A percentile compares a stretch with the other conserved stretches of the same genome.
Evolutionary conservation across 176 grass and related monocot species (phyloP).

Genomic region (Triticum monococcum): DNA sequence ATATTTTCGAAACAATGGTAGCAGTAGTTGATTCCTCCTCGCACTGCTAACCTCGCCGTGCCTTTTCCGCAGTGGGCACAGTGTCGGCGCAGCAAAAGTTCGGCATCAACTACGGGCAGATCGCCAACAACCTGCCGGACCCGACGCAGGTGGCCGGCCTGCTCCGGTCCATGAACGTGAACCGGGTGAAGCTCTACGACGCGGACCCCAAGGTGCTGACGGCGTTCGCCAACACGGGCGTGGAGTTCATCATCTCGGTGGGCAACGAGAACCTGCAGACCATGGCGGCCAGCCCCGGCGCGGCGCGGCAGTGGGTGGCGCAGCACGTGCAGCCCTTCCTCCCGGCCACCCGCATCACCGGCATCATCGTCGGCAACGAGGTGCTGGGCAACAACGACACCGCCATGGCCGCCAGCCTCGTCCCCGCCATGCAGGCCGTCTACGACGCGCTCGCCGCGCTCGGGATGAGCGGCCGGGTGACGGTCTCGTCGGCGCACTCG

Average conservation of each 20-base stretch:
- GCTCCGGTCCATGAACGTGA: conserved; percentile 65
- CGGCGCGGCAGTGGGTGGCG: conserved; percentile 62
- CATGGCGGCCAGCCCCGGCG: conserved; percentile 31
- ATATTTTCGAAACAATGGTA: neutral
- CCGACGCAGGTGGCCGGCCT: conserved; percentile 54
- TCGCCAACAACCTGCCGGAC: conserved; percentile 73
- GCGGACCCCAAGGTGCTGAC: conserved; percentile 61
- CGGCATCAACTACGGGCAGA: conserved; percentile 87
- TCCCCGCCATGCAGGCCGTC: conserved; percentile 71
- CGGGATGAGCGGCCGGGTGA: conserved; percentile 44
- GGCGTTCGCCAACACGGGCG: conserved; percentile 59
- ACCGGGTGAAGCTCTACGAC: conserved; percentile 84
- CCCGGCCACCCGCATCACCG: conserved; percentile 66
- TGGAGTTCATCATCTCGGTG: conserved; percentile 79
- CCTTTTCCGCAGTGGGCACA: conserved; percentile 19
- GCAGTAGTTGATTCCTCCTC: neutral
- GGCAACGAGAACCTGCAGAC: conserved; percentile 64
- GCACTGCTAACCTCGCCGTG: neutral
- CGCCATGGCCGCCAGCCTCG: conserved; percentile 47
- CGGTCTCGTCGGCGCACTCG: conserved; percentile 67
- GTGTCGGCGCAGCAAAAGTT: conserved; percentile 50
- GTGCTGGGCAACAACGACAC: conserved; percentile 53
- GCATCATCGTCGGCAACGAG: conserved; percentile 86
- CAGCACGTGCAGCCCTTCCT: conserved; percentile 69
- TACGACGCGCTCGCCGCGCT: conserved; percentile 46